phyloP scores from a whole-genome alignment of 176 grass and related monocot species.

The Aegilops sharonensis region DNA sequence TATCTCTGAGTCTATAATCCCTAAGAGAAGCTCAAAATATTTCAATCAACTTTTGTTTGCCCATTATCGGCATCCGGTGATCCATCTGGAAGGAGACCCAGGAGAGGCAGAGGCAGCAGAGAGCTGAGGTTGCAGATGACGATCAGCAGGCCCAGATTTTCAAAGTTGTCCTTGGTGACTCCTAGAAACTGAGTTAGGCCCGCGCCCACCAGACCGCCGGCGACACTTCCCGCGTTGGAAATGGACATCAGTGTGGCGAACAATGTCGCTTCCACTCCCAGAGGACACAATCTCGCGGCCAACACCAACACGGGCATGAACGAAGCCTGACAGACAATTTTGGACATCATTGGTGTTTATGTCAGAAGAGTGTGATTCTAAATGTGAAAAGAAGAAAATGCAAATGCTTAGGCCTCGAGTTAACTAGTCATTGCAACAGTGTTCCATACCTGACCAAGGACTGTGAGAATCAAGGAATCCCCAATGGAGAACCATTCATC shows the following conservation, averaged over 20 bases:
- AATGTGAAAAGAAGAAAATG: background rate
- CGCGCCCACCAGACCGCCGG: slow-evolving; percentile 69
- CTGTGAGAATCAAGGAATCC: slow-evolving; percentile 93
- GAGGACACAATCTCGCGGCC: slow-evolving; percentile 79
- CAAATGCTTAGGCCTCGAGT: background rate
- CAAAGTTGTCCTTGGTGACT: slow-evolving; percentile 74
- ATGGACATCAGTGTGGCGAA: slow-evolving; percentile 98
- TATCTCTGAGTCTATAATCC: background rate
- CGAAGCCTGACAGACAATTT: slow-evolving; percentile 56
- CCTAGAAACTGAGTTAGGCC: slow-evolving; percentile 81
- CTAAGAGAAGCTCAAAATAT: background rate
- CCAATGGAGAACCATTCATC: slow-evolving; percentile 97
- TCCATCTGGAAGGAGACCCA: slow-evolving; percentile 70
- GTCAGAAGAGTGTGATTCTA: background rate
- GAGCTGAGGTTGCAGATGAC: slow-evolving; percentile 79
- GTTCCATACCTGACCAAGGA: slow-evolving; percentile 75
- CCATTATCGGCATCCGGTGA: slow-evolving; percentile 29
- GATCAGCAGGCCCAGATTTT: slow-evolving; percentile 63
- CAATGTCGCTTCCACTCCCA: slow-evolving; percentile 82
- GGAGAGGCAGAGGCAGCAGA: slow-evolving; percentile 80
- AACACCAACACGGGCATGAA: slow-evolving; percentile 96
- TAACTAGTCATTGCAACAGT: background rate
- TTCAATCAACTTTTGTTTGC: slow-evolving; percentile 15
- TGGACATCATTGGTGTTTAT: background rate
- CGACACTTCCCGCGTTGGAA: slow-evolving; percentile 77